Conservation (phyloP, 179 eudicot species). For the Beta macrorhiza region DNA sequence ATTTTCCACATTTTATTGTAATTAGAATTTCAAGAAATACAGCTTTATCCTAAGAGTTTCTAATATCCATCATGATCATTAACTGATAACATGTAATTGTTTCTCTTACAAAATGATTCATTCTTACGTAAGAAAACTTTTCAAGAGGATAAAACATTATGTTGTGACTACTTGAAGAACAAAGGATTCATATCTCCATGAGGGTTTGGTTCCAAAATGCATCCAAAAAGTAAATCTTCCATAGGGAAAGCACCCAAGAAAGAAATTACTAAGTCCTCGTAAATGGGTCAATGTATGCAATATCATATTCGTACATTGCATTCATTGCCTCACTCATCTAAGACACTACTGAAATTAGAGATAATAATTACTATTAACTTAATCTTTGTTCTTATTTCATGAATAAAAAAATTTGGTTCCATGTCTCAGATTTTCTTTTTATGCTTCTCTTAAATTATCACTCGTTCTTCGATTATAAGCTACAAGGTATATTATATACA, state of each 20-base stretch:
- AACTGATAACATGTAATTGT: not conserved
- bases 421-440: not conserved
- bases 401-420: not conserved
- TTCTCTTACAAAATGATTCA: not conserved
- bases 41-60: not conserved
- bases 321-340: not conserved
- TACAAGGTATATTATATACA: not conserved
- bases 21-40: not conserved
- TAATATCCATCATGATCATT: not conserved
- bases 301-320: not conserved
- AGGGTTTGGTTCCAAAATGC: not conserved
- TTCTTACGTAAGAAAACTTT: not conserved
- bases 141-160: not conserved
- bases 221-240: not conserved
- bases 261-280: not conserved
- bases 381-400: not conserved
- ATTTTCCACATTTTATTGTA: not conserved
- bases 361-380: not conserved
- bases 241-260: not conserved
- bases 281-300: not conserved
- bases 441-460: not conserved
- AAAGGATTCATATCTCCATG: not conserved
- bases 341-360: not conserved
- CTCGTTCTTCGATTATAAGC: constrained; percentile 4
- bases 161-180: not conserved